Evolutionary conservation across 2,329 filamentous ascomycete genomes (phyloP).

Genomic region (Raffaelea albimanens): DNA sequence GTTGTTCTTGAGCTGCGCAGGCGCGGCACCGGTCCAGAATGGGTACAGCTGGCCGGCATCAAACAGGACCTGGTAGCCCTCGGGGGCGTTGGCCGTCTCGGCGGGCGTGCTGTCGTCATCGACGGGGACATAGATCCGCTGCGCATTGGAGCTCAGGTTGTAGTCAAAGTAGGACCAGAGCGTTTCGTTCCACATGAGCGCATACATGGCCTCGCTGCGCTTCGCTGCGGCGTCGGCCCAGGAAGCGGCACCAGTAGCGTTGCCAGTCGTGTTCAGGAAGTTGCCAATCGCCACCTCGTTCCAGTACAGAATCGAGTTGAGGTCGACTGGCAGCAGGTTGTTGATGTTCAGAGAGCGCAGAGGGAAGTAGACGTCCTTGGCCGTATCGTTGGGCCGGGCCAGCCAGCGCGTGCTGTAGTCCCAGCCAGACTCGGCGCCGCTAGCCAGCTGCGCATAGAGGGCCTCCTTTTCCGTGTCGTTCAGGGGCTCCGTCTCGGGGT

Average conservation of each 20-base stretch:
- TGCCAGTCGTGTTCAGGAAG: constrained; percentile 42
- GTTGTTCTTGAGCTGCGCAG: constrained; percentile 44
- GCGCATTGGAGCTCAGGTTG: constrained; percentile 49
- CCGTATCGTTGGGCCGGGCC: constrained; percentile 45
- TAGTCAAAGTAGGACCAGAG: constrained; percentile 60
- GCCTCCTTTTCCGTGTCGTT: constrained; percentile 40
- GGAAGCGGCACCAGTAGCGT: constrained; percentile 34
- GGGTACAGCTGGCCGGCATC: constrained; percentile 54
- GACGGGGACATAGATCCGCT: constrained; percentile 43
- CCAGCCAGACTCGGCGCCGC: constrained; percentile 57
- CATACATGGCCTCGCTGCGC: constrained; percentile 53
- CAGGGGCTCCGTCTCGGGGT: constrained; percentile 39
- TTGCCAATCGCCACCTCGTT: constrained; percentile 51
- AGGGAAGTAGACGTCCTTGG: constrained; percentile 53
- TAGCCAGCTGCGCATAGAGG: constrained; percentile 54
- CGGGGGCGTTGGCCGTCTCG: constrained; percentile 36
- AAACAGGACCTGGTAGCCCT: constrained; percentile 48
- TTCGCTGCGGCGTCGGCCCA: constrained; percentile 41
- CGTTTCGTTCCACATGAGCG: constrained; percentile 55
- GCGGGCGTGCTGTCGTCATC: constrained; percentile 34
- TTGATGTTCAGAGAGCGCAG: constrained; percentile 52
- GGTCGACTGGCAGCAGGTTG: constrained; percentile 52
- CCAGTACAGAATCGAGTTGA: constrained; percentile 59
- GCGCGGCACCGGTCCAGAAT: constrained; percentile 60
- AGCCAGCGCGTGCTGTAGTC: constrained; percentile 55